These are phyloP conservation scores for Flueggea neowawraea DNA, from an alignment of 441 rosid species.

Conservation along the genomic window DNA sequence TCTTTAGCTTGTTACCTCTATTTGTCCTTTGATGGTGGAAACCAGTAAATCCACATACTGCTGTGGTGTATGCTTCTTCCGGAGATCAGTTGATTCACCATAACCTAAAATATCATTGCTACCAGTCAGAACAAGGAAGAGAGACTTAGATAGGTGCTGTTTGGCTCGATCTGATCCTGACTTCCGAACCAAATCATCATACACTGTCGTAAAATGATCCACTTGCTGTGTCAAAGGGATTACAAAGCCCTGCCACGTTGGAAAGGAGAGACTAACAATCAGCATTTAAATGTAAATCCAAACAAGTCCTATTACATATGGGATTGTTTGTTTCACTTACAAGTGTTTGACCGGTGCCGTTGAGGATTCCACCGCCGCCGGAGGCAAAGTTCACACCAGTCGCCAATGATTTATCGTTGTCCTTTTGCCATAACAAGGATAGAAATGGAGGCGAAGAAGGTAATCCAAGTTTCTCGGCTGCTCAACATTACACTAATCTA, in stretches of 20 bases:
- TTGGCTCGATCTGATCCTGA: constrained; percentile 38
- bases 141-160: constrained; percentile 40
- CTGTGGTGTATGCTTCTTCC: constrained; percentile 35
- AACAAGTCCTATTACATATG: too few relatives aligned
- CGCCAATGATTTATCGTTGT: constrained; percentile 9
- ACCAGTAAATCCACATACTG: constrained; percentile 43
- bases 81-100: constrained; percentile 32
- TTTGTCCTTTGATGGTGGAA: constrained; percentile 37
- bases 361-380: constrained; percentile 70
- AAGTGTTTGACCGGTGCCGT: constrained; percentile 29
- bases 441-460: constrained; percentile 35
- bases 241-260: constrained; percentile 29
- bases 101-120: constrained; percentile 71
- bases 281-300: too few relatives aligned
- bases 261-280: too few relatives aligned
- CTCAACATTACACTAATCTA: not conserved
- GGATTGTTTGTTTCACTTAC: constrained; percentile 30
- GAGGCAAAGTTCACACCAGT: constrained; percentile 80
- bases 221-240: constrained; percentile 61
- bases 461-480: constrained; percentile 60
- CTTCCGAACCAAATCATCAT: constrained; percentile 21
- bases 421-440: constrained; percentile 21
- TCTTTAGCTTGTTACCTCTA: constrained; percentile 38
- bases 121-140: constrained; percentile 47
- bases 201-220: constrained; percentile 27